Evolutionary conservation across 2,329 filamentous ascomycete species (phyloP), one percentile per base, ranked within the genome.

Genomic region (Colletotrichum orbiculare): DNA sequence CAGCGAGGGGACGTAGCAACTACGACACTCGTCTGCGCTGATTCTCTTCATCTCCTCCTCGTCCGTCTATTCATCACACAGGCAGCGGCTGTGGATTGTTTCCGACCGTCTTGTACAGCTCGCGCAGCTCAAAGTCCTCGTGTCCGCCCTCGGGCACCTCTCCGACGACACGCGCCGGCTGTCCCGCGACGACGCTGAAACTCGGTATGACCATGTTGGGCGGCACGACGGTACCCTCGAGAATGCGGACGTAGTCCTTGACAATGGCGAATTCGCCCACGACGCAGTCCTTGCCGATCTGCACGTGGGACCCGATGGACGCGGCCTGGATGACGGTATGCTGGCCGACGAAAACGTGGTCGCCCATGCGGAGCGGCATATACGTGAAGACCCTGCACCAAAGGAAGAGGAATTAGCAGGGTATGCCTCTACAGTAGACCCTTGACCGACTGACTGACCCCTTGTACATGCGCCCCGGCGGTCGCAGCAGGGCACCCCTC

Each of bases 141-240:
- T 87, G 81, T 0, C 84, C 87, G 2, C 92, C 91, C 73, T 93
- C 91, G 0, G 89, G 88, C 2, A 96, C 85, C 79, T 97, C 93
- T 1, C 92, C 93, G 4, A 97, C 85, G 52, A 97, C 90, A 60
- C 91, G 83, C 0, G 90, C 94, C 1, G 94, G 94, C 73, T 87
- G 83, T 0, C 94, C 94, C 0, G 90, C 95, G n/a, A 99, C 94
- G 60, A 98, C 87, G 60, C 90, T 94, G 75, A 96, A 97, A 74
- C 93, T 94, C 1, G 95, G 94, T 60, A 98, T 91, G 33, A 98
- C 93, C 89, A 96, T 97, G 66, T 93, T 91, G 0, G 91, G 84
- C 2, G 96, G 92, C 6, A 99, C 87, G 4, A 97, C 90, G 0
- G 92, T 88, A 37, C 91, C 91, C 66, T 97, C 93, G 69, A 98